A percentile compares a stretch with the other conserved stretches of the same genome.
phyloP scores from a whole-genome alignment of 371 early-diverging fungal species.

The Rhizopus delemar region DNA sequence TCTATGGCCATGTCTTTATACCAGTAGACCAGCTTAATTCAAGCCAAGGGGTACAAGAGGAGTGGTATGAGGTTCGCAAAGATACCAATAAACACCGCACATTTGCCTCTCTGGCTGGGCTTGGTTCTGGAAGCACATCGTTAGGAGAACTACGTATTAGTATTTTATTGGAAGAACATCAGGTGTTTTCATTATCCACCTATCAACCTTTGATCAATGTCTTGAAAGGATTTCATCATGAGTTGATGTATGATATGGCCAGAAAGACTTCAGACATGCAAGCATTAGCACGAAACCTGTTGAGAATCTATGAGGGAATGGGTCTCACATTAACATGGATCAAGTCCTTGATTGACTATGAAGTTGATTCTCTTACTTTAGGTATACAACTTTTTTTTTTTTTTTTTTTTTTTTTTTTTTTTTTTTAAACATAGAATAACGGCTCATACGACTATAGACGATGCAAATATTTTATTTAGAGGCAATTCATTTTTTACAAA shows the following conservation, averaged over 20 bases:
- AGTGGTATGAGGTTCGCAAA: conserved; percentile 55
- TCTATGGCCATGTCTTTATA: conserved; percentile 28
- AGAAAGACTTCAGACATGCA: conserved; percentile 51
- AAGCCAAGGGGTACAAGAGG: conserved; percentile 33
- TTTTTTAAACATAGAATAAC: neutral
- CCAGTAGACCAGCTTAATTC: conserved; percentile 27
- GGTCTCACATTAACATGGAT: conserved; percentile 56
- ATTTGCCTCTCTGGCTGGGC: conserved; percentile 33
- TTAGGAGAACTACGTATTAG: conserved; percentile 62
- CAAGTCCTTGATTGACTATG: conserved; percentile 58
- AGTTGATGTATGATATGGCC: conserved; percentile 52
- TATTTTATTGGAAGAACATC: conserved; percentile 58
- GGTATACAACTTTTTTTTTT: conserved; percentile 19
- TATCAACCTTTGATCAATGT: conserved; percentile 27
- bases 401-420: no score
- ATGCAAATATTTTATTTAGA: conserved; percentile 62
- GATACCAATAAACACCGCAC: conserved; percentile 28
- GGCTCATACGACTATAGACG: conserved; percentile 27
- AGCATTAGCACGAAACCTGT: conserved; percentile 54
- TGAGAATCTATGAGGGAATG: conserved; percentile 58
- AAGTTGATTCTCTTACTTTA: conserved; percentile 53
- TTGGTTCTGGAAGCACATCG: conserved; percentile 28
- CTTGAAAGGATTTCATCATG: conserved; percentile 50
- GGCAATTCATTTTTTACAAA: conserved; percentile 81
- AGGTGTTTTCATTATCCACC: conserved; percentile 42